Evolutionary conservation across 2,329 filamentous ascomycete species (phyloP), one percentile per base, ranked within the genome.

Genomic region (Davidsoniella neocaledoniae): DNA sequence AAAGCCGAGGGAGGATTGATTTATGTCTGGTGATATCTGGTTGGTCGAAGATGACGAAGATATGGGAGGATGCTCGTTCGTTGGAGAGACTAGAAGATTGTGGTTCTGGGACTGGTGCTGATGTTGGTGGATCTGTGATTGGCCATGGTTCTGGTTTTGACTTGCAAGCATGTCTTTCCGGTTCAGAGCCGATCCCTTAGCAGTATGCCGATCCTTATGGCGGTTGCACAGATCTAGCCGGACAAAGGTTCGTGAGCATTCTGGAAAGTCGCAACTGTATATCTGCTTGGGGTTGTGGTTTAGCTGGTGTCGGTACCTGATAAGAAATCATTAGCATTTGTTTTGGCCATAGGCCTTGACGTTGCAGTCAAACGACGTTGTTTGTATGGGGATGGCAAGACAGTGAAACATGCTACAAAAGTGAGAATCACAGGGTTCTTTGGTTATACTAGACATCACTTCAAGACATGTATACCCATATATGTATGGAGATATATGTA

Each of bases 261-360:
- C 86, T 17, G 86, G 85, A 59, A 88, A 94, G 60, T 93, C 86
- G 69, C 91, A 96, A 60, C 79, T 78, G 62, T 94, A 96, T 50
- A 94, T 94, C 61, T 93, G 86, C 66, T 95, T 95, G 16, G 90
- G 90, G 51, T 85, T 83, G 66, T 96, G 91, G 62, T 98, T 98
- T 57, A 96, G 68, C 66, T 96, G 88, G 66, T 96, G 90, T 43
- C 91, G 79, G 67, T 95, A 79, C 43, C 77, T 81, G 54, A 17
- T 12, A 12, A 12, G 2, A 33, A 4, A 9, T 12, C 2, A 12
- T 33, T 33, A 33, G 29, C 12, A 33, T 29, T 8, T 29, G 26
- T 29, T 7, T 10, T 29, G 7, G 26, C 26, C 10, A 29, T 2
- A 12, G 29, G 12, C 29, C 29, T 9, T 9, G 8, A 9, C 8